Percentiles rank a stretch among this genome's conserved stretches.
Evolutionary conservation across 495 filamentous ascomycete genomes (phyloP).

Genomic region (Aspergillus hancockii): DNA sequence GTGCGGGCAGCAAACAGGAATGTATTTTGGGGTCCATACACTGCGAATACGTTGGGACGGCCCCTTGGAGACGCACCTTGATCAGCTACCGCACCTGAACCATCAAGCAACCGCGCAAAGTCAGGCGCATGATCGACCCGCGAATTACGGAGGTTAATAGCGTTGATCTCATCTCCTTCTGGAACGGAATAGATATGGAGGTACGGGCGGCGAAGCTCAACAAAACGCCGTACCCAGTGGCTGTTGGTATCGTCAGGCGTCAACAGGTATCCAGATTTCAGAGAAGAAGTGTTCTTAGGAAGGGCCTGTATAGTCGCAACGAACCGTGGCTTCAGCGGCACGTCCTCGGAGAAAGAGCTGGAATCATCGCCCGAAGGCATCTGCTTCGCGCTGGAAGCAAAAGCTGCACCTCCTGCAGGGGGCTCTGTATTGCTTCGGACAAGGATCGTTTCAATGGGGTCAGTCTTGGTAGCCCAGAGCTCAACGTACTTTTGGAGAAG

Average conservation of each 20-base stretch:
- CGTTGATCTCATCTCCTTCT: constrained; percentile 85
- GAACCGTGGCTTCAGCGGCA: constrained; percentile 54
- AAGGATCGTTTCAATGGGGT: constrained; percentile 71
- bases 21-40: constrained; percentile 90
- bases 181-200: constrained; percentile 82
- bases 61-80: constrained; percentile 47
- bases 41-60: constrained; percentile 78
- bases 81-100: constrained; percentile 32
- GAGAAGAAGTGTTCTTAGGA: constrained; percentile 70
- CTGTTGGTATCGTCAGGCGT: constrained; percentile 69
- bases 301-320: constrained; percentile 69
- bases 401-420: constrained; percentile 65
- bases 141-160: constrained; percentile 81
- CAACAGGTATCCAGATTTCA: constrained; percentile 82
- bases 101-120: constrained; percentile 73
- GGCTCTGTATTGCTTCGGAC: constrained; percentile 75
- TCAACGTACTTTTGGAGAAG: constrained; percentile 71
- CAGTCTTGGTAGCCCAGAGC: constrained; percentile 77
- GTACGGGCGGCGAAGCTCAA: constrained; percentile 90
- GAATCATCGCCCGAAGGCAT: constrained; percentile 25
- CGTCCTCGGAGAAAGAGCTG: constrained; percentile 27
- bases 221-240: constrained; percentile 86
- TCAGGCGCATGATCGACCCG: constrained; percentile 87
- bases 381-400: constrained; percentile 31
- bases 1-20: constrained; percentile 89